Evolutionary conservation across 164 flowering plant species (phyloP).

Genomic region (Vitis labrusca): DNA sequence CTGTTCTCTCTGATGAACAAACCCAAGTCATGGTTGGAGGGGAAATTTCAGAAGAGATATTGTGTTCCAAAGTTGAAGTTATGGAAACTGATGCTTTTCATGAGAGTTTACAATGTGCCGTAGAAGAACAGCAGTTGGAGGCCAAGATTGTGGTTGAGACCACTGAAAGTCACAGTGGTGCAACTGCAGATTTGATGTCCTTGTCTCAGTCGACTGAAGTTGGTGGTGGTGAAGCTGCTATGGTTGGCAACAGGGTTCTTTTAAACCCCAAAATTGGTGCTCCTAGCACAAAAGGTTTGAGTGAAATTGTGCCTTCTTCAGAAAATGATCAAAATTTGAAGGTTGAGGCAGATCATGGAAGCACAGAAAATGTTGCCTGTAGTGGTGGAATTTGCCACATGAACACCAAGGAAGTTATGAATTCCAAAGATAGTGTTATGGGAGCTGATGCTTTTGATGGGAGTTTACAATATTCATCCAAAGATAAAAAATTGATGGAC

Average conservation of each 20-base stretch:
- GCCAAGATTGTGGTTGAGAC: constrained; percentile 1
- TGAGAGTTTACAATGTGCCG: constrained; percentile 7
- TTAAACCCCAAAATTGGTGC: neutral
- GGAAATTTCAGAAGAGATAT: neutral
- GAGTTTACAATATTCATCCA: too few species aligned
- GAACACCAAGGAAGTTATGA: too few species aligned
- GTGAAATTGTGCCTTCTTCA: constrained; percentile 3
- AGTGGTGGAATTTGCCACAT: too few species aligned
- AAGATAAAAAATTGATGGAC: too few species aligned
- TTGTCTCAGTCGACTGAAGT: constrained; percentile 5
- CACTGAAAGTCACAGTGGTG: constrained; percentile 11
- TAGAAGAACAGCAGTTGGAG: constrained; percentile 10
- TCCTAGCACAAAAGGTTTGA: constrained; percentile 4
- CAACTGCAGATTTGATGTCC: constrained; percentile 12
- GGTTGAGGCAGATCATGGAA: neutral
- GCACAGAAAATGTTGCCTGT: neutral
- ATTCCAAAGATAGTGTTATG: too few species aligned
- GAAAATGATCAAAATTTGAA: constrained; percentile 8
- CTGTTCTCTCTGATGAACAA: neutral
- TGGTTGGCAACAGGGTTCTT: neutral
- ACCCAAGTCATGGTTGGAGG: constrained; percentile 9
- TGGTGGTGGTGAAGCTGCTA: constrained; percentile 3
- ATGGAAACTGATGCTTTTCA: constrained; percentile 9
- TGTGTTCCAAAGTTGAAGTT: constrained; percentile 8
- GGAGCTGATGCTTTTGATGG: too few species aligned